Percentiles rank a stretch among this genome's conserved stretches.
Evolutionary conservation across 805 yeast species (phyloP).

Genomic region (Ogataea salicorniae): DNA sequence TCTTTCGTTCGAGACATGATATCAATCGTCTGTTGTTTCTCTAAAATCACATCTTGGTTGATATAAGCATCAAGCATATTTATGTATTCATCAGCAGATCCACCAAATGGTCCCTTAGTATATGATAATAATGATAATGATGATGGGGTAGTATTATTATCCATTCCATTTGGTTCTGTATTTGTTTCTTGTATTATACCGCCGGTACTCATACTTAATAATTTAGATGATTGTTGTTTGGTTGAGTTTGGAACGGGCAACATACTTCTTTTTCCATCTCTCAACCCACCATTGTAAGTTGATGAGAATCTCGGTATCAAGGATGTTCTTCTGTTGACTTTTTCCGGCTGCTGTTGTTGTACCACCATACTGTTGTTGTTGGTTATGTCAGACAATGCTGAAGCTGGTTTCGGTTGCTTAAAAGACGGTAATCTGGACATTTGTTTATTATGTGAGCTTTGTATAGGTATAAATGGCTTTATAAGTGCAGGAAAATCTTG

Average conservation of each 20-base stretch:
- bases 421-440: not conserved
- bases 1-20: constrained; percentile 10
- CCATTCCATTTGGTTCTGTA: too few species aligned
- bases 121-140: too few species aligned
- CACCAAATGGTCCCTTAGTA: not conserved
- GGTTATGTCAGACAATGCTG: not conserved
- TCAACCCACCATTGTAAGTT: not conserved
- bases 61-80: constrained; percentile 20
- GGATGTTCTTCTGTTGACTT: not conserved
- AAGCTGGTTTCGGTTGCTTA: not conserved
- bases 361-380: not conserved
- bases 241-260: not conserved
- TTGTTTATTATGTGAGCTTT: not conserved
- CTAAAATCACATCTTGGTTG: constrained; percentile 20
- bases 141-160: too few species aligned
- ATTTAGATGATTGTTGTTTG: not conserved
- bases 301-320: constrained; percentile 2
- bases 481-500: too few species aligned
- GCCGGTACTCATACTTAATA: not conserved
- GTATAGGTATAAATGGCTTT: too few species aligned
- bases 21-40: constrained; percentile 18
- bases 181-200: too few species aligned
- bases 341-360: not conserved
- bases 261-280: not conserved
- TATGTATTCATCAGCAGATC: constrained; percentile 14